Evolutionary conservation across 345 rosid species (phyloP).

Genomic region (Sisymbrium irio): DNA sequence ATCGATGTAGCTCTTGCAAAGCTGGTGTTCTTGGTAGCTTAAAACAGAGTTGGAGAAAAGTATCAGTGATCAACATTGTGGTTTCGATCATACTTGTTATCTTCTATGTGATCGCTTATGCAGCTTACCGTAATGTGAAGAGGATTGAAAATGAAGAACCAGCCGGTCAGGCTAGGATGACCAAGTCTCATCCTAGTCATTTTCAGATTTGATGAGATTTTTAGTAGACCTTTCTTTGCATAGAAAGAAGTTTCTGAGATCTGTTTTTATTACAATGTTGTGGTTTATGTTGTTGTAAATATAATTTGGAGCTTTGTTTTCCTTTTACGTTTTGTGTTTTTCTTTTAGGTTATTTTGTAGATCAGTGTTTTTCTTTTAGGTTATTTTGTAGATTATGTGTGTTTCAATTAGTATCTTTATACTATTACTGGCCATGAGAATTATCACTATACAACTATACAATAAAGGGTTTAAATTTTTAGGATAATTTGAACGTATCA

Average conservation of each 20-base stretch:
- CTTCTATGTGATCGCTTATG: conserved; percentile 66
- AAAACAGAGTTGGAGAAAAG: conserved; percentile 94
- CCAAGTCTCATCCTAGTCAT: conserved; percentile 68
- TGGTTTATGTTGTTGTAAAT: background rate
- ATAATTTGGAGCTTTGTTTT: background rate
- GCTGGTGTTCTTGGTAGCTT: conserved; percentile 90
- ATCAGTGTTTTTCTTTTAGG: background rate
- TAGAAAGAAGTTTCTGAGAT: background rate
- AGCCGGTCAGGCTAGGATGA: conserved; percentile 71
- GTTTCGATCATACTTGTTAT: conserved; percentile 74
- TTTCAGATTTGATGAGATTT: conserved; percentile 41
- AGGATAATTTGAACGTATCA: no score
- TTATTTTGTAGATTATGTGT: background rate
- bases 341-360: background rate
- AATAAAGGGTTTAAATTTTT: background rate
- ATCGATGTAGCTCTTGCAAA: conserved; percentile 79
- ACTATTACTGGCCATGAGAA: background rate
- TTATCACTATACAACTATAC: background rate
- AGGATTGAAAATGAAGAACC: conserved; percentile 83
- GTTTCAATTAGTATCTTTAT: background rate
- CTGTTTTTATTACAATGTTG: background rate
- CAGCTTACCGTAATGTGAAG: conserved; percentile 75
- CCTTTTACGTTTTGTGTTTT: background rate
- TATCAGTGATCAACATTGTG: conserved; percentile 74
- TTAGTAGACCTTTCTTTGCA: background rate